Conservation (phyloP, 139 green algal genomes). For the Closterium sp. region DNA sequence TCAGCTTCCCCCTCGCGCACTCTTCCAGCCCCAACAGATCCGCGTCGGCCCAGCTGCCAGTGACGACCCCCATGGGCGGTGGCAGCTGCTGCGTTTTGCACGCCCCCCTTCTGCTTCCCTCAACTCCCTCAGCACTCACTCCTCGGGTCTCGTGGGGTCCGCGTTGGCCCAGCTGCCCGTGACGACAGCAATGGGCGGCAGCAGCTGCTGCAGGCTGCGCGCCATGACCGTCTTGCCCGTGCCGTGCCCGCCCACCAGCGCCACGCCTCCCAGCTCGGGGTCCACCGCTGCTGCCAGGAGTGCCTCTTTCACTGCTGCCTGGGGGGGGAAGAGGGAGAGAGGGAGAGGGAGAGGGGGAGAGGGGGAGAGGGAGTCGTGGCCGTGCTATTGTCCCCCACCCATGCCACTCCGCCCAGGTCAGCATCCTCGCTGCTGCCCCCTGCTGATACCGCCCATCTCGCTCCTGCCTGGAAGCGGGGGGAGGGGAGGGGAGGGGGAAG, state of each 20-base stretch:
- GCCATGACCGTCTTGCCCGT: constrained; percentile 98
- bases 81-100: constrained; percentile 76
- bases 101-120: neutral
- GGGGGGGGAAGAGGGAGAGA: neutral
- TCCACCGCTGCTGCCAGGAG: too few species aligned
- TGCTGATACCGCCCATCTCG: too few species aligned
- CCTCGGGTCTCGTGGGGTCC: constrained; percentile 79
- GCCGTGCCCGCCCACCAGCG: constrained; percentile 84
- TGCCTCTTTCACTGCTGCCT: too few species aligned
- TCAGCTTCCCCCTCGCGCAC: constrained; percentile 51
- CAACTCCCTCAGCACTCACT: constrained; percentile 55
- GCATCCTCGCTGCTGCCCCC: too few species aligned
- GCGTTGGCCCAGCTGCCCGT: constrained; percentile 88
- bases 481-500: too few species aligned
- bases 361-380: too few species aligned
- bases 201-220: constrained; percentile 85
- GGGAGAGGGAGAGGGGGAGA: too few species aligned
- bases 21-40: constrained; percentile 80
- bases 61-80: constrained; percentile 95
- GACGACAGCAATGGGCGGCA: constrained; percentile 97
- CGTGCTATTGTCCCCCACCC: too few species aligned
- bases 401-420: too few species aligned
- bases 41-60: constrained; percentile 86
- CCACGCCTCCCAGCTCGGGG: constrained; percentile 80
- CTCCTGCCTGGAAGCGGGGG: too few species aligned